Conservation (phyloP, 1,284 basidiomycete genomes). For the Austropuccinia psidii region DNA sequence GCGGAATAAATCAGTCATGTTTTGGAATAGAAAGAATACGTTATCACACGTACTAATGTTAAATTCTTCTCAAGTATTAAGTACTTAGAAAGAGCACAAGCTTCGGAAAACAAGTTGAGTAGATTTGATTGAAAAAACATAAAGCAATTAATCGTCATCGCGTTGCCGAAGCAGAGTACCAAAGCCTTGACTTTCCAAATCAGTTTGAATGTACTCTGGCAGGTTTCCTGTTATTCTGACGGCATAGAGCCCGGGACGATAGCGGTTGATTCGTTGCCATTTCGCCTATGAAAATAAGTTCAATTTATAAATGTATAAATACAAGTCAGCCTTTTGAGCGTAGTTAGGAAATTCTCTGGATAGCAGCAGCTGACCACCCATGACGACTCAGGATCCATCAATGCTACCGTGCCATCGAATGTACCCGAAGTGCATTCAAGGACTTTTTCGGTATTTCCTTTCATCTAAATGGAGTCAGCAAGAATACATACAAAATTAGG, state of each 20-base stretch:
- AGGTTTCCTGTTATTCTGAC: slow-evolving; percentile 26
- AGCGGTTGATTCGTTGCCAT: slow-evolving; percentile 30
- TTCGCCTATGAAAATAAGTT: slow-evolving; percentile 29
- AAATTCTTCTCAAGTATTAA: no score
- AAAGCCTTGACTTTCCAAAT: slow-evolving; percentile 14
- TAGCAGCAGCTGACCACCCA: slow-evolving; percentile 20
- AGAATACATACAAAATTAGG: background rate
- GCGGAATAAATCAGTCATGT: no score
- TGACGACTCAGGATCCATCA: slow-evolving; percentile 24
- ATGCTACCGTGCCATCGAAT: slow-evolving; percentile 26
- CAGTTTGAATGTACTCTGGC: slow-evolving; percentile 14
- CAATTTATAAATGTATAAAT: no score
- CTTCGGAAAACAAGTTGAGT: no score
- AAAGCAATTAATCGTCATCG: slow-evolving; percentile 29
- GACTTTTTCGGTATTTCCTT: slow-evolving; percentile 11
- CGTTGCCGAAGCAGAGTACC: slow-evolving; percentile 7
- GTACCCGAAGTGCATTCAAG: slow-evolving; percentile 31
- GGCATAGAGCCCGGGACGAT: slow-evolving; percentile 28
- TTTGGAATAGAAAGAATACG: no score
- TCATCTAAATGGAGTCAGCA: slow-evolving; percentile 8
- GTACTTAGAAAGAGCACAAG: no score
- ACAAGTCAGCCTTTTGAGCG: no score
- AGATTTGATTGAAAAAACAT: background rate
- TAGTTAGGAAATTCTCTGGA: background rate
- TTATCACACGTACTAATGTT: no score